Base-by-base conservation (phyloP, 495 filamentous ascomycete genomes). In the Xylaria sp. region DNA sequence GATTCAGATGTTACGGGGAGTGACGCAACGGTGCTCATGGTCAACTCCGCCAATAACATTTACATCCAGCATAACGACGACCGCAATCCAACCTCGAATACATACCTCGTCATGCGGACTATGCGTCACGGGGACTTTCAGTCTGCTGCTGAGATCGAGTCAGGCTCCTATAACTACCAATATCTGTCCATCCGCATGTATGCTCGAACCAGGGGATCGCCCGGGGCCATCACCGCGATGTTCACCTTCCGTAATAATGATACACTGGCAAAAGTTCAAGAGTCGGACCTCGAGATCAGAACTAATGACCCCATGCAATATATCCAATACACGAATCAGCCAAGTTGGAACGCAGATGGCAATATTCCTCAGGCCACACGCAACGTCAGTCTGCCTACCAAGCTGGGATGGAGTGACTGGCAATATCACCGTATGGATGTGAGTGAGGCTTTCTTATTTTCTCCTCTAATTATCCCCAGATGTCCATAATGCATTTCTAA, bases 281-380 rank as follows among this genome's bases (percentile, higher is more conserved):
- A 95, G 77, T 88, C 89, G 0, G 93, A 95, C 74, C 87, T 95
- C 55, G 93, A 97, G 75, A 87, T 93, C 65, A 82, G 91, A 9
- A 93, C 91, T 0, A 79, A 77, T 0, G 90, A 90, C 67, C 84
- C 87, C 0, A 75, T 77, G 7, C 75, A 86, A 55, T 82, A 82
- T 5, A 83, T 92, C 21, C 89, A 89, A 73, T 93, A 91, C 79
- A 92, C 91, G 40, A 95, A 95, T 74, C 92, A 95, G 75, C 92
- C 92, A 0, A 86, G 80, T 1, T 79, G 78, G 75, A 80, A 78
- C 46, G 76, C 74, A 31, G 58, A 72, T 6, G 89, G 88, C 21
- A 82, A 88, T 40, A 79, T 86, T 15, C 63, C 77, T 0, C 76
- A 82, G 12, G 84, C 86, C 2, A 86, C 84, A 0, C 70, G 73